Base-by-base conservation (phyloP, 345 rosid genomes). In the Moringa oleifera region DNA sequence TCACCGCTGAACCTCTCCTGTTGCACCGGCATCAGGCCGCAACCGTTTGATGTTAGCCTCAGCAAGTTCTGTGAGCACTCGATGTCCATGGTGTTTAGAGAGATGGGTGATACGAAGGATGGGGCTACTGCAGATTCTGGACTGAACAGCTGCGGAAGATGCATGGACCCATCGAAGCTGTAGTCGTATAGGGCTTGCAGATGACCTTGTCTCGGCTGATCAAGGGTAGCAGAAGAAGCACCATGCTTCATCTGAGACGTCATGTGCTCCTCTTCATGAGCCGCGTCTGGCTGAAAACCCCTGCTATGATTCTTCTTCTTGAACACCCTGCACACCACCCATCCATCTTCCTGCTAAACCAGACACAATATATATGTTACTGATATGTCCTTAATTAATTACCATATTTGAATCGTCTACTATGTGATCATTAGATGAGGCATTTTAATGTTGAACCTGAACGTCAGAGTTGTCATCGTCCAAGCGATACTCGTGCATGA, bases 401-500 rank as follows among this genome's bases (percentile, higher is more conserved):
- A n/a, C n/a, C n/a, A n/a, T n/a, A n/a, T n/a, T n/a, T n/a, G n/a
- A n/a, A n/a, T n/a, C n/a, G n/a, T n/a, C n/a, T n/a, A n/a, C n/a
- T n/a, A n/a, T n/a, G n/a, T n/a, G n/a, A n/a, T n/a, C n/a, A n/a
- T n/a, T n/a, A n/a, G n/a, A n/a, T n/a, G n/a, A n/a, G n/a, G 37
- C 6, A 11, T 33, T 5, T 33, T 4, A 4, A 33, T 33, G 11
- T 5, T 33, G 11, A 11, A 87, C 96, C 91, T 87, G 96, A 54
- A 80, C 69, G 25, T 86, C 87, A 8, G 88, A 72, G 69, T 84
- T 81, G 46, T 71, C 84, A 25, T 88, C 95, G 0, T 84, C 88
- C 11, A 94, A 64, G 56, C 99, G 99, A 61, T 94, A 94, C 67
- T 94, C 99, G n/a, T 94, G 99, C 99, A 94, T 94, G 83, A 94